These are phyloP conservation scores for Straminergon stramineum DNA, from an alignment of 225 moss, liverwort and hornwort genomes.

Conservation along the genomic window DNA sequence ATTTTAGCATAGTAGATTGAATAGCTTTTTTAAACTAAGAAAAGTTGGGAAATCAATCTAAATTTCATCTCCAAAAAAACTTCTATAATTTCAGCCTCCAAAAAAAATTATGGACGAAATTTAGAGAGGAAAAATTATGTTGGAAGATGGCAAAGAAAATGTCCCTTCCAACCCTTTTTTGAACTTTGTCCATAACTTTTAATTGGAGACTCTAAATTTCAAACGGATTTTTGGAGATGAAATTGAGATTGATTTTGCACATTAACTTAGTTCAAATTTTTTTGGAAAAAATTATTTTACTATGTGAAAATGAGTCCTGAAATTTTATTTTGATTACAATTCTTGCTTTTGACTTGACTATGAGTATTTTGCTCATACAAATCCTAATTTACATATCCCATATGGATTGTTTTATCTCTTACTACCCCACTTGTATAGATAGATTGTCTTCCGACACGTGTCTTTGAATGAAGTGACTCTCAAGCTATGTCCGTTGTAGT, in stretches of 20 bases:
- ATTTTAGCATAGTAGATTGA: neutral
- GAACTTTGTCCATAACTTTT: neutral
- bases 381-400: neutral
- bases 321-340: neutral
- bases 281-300: neutral
- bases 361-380: accelerated
- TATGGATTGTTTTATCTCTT: neutral
- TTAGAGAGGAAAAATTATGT: neutral
- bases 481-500: neutral
- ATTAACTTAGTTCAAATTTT: no score
- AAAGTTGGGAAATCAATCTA: neutral
- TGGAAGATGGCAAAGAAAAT: neutral
- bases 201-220: accelerated
- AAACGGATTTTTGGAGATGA: no score
- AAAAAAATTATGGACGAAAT: neutral
- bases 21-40: accelerated
- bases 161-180: accelerated
- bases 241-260: neutral
- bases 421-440: neutral
- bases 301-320: neutral
- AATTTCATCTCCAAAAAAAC: accelerated
- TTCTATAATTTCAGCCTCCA: neutral
- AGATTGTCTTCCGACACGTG: accelerated
- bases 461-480: accelerated
- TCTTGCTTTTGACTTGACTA: neutral